phyloP scores from a whole-genome alignment of 1,284 basidiomycete species.

The Ceratobasidium sp. region DNA sequence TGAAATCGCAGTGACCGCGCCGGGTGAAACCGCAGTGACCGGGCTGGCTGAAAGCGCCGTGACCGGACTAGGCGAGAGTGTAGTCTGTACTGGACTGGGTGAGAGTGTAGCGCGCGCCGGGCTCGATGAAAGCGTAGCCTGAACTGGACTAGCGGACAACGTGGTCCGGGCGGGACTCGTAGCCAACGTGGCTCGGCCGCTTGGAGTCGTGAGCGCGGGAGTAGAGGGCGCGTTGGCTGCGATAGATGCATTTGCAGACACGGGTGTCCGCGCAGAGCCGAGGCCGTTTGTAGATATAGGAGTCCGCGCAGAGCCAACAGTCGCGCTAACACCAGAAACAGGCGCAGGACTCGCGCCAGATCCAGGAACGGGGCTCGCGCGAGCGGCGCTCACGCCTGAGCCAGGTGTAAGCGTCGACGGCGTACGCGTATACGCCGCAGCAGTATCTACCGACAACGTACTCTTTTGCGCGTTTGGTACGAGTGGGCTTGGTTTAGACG shows the following conservation, averaged over 20 bases:
- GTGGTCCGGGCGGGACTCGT: slow-evolving; percentile 14
- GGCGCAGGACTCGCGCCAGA: too few relatives aligned
- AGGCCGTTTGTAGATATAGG: neutral
- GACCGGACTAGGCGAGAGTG: too few relatives aligned
- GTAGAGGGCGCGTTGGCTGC: neutral
- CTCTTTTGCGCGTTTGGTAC: neutral
- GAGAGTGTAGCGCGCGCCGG: neutral
- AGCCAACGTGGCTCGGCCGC: neutral
- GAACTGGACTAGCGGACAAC: slow-evolving; percentile 6
- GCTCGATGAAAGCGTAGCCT: neutral
- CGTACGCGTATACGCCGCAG: neutral
- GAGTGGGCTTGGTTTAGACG: neutral
- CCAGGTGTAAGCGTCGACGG: slow-evolving; percentile 14
- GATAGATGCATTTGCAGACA: slow-evolving; percentile 7
- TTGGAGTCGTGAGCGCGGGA: neutral
- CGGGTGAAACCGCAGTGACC: neutral
- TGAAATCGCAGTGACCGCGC: neutral
- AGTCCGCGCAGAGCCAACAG: neutral
- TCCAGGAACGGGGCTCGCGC: too few relatives aligned
- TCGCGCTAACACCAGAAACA: too few relatives aligned
- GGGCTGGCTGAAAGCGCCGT: neutral
- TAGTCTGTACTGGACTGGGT: neutral
- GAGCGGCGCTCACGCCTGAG: slow-evolving; percentile 15
- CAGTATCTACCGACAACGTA: slow-evolving; percentile 13
- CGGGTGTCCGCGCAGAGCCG: neutral